These are phyloP conservation scores for Botrytis porri DNA, from an alignment of 2,329 filamentous ascomycete species.

Conservation along the genomic window DNA sequence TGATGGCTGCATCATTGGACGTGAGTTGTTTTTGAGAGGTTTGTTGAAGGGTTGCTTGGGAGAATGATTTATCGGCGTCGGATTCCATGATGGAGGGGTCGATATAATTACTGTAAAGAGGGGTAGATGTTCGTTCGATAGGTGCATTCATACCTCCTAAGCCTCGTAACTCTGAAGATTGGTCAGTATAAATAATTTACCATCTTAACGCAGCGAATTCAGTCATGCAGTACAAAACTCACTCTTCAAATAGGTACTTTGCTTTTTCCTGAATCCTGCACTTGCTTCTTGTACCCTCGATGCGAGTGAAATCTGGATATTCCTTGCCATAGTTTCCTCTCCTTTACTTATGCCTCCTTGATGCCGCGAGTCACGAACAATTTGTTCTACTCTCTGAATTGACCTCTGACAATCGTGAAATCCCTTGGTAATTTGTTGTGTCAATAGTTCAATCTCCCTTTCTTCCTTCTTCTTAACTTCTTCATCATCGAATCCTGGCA, in stretches of 20 bases:
- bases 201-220: not conserved
- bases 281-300: conserved; percentile 87
- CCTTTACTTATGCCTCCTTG: conserved; percentile 71
- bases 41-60: conserved; percentile 82
- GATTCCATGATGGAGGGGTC: conserved; percentile 91
- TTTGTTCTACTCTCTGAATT: conserved; percentile 81
- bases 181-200: conserved; percentile 23
- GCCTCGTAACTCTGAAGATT: conserved; percentile 63
- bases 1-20: conserved; percentile 79
- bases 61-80: conserved; percentile 88
- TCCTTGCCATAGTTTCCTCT: conserved; percentile 93
- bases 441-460: conserved; percentile 83
- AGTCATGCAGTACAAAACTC: conserved; percentile 33
- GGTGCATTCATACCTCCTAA: conserved; percentile 60
- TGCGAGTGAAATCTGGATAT: conserved; percentile 90
- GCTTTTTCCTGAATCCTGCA: conserved; percentile 92
- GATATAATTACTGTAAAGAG: conserved; percentile 56
- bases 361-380: conserved; percentile 78
- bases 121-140: conserved; percentile 54
- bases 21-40: conserved; percentile 62
- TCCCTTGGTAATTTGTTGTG: conserved; percentile 80
- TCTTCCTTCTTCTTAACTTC: conserved; percentile 85
- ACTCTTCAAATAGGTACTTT: conserved; percentile 95
- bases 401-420: conserved; percentile 89
- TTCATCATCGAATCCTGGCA: conserved; percentile 96